Percentiles rank a stretch among this genome's conserved stretches.
Evolutionary conservation across 2,329 filamentous ascomycete species (phyloP).

Genomic region (Pleurostoma richardsiae): DNA sequence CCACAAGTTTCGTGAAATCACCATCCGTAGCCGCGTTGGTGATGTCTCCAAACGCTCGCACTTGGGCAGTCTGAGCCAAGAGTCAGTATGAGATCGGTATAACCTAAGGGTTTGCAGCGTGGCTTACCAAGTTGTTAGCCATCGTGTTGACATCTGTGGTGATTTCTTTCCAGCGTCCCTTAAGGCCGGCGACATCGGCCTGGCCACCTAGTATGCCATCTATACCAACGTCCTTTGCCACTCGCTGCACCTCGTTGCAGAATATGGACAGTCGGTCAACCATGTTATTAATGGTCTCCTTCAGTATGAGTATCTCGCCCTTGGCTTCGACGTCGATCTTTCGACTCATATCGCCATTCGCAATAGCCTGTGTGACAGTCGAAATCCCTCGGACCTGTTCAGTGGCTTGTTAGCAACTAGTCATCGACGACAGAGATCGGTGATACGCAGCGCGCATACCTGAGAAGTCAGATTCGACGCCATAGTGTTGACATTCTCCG

Average conservation of each 20-base stretch:
- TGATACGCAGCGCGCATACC: constrained; percentile 26
- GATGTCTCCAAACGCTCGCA: constrained; percentile 95
- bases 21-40: constrained; percentile 97
- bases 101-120: background rate
- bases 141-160: constrained; percentile 96
- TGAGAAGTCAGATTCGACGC: constrained; percentile 63
- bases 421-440: background rate
- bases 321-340: constrained; percentile 94
- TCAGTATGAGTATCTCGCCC: constrained; percentile 88
- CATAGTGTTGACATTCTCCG: constrained; percentile 81
- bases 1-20: constrained; percentile 94
- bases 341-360: constrained; percentile 91
- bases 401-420: background rate
- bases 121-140: constrained; percentile 59
- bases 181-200: constrained; percentile 87
- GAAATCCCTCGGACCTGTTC: constrained; percentile 81
- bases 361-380: constrained; percentile 89
- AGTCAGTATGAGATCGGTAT: constrained; percentile 19
- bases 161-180: constrained; percentile 96
- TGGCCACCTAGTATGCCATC: constrained; percentile 99
- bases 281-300: constrained; percentile 99
- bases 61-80: constrained; percentile 76
- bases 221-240: constrained; percentile 93
- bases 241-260: constrained; percentile 91
- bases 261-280: constrained; percentile 92